Evolutionary conservation across 257 asterid genomes (phyloP).

Genomic region (Henckelia pumila): DNA sequence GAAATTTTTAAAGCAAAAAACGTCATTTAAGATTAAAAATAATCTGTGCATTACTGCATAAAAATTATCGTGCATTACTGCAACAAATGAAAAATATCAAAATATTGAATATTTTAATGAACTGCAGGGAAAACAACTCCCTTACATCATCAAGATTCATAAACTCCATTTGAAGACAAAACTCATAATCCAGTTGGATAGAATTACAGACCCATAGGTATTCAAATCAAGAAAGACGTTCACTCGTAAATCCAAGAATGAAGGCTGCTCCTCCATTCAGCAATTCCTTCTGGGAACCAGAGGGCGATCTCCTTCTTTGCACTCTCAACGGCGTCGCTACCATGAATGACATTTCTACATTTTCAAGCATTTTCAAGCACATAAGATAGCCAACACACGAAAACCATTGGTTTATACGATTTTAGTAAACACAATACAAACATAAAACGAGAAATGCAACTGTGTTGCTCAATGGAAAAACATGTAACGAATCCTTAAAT

Average conservation of each 20-base stretch:
- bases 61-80: not conserved
- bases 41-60: too few relatives aligned
- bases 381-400: not conserved
- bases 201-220: not conserved
- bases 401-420: too few relatives aligned
- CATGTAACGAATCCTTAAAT: not conserved
- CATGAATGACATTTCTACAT: conserved; percentile 87
- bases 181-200: conserved; percentile 13
- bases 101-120: too few relatives aligned
- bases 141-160: not conserved
- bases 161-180: conserved; percentile 22
- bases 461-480: not conserved
- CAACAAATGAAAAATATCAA: too few relatives aligned
- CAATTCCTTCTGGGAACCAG: conserved; percentile 95
- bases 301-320: conserved; percentile 86
- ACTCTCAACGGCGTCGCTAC: conserved; percentile 92
- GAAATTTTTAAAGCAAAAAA: not conserved
- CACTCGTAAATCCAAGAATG: conserved; percentile 88
- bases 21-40: too few relatives aligned
- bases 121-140: not conserved
- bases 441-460: not conserved
- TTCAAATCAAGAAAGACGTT: conserved; percentile 3
- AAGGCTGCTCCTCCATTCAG: conserved; percentile 83
- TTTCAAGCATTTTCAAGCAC: not conserved
- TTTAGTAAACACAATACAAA: not conserved